Percentiles rank a stretch among this genome's conserved stretches.
These are phyloP conservation scores for Metschnikowia koreensis DNA, from an alignment of 805 yeast genomes.

Conservation along the genomic window DNA sequence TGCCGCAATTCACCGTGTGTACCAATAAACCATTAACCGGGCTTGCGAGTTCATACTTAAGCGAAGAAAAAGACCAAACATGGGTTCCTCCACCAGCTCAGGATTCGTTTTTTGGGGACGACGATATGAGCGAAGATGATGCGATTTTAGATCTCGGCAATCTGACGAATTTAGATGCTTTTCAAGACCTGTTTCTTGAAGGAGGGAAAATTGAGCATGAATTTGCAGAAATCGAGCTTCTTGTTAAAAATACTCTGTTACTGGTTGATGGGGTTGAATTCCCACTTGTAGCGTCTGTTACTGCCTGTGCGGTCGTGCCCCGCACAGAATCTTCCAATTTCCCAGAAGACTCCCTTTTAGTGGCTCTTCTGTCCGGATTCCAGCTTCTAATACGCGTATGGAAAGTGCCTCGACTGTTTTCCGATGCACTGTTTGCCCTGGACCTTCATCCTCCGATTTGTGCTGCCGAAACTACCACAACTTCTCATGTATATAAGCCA, in stretches of 20 bases:
- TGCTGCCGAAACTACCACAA: constrained; percentile 10
- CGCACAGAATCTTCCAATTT: constrained; percentile 9
- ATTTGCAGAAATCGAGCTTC: constrained; percentile 21
- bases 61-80: constrained; percentile 38
- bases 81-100: constrained; percentile 29
- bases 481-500: constrained; percentile 34
- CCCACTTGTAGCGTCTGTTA: constrained; percentile 29
- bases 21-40: constrained; percentile 33
- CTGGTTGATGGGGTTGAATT: constrained; percentile 30
- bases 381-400: constrained; percentile 40
- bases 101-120: constrained; percentile 40
- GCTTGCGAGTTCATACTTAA: constrained; percentile 31
- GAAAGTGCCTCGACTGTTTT: constrained; percentile 30
- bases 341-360: constrained; percentile 37
- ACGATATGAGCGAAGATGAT: constrained; percentile 35
- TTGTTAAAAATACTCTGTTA: constrained; percentile 33
- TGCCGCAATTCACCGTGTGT: constrained; percentile 32
- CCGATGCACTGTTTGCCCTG: constrained; percentile 20
- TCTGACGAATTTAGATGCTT: neutral
- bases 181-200: constrained; percentile 4
- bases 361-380: constrained; percentile 41
- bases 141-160: constrained; percentile 16
- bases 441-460: constrained; percentile 13
- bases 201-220: constrained; percentile 6
- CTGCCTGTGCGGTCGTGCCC: constrained; percentile 29